Base-by-base conservation (phyloP, 1,284 basidiomycete species). In the Moesziomyces antarcticus region DNA sequence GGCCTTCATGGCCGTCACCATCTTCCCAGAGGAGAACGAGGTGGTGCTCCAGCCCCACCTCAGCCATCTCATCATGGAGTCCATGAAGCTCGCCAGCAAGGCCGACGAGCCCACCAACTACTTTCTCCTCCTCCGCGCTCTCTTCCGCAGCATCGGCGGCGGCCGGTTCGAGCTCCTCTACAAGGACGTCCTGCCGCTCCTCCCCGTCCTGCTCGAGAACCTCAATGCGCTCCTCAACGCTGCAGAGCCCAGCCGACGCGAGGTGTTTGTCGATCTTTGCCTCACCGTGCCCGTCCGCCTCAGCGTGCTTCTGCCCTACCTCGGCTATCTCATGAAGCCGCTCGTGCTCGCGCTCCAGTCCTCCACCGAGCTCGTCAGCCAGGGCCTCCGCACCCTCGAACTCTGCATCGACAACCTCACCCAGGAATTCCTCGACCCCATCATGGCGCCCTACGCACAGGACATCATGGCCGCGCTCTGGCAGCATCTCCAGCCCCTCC, bases 401-500 rank as follows among this genome's bases (percentile, higher is more conserved):
- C 88, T 99, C n/a, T 99, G 96, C 85, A 97, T 99, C 83, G 97
- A 99, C 87, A 99, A 99, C 82, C 88, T 99, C 24, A 98, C 95
- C 0, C 94, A 95, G 20, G 97, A 99, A 84, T 99, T 99, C 87
- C 88, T 99, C 27, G 97, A 99, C 80, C 97, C 97, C 0, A 97
- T 95, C 2, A 90, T 99, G 82, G 93, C 91, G 68, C 94, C 93
- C 13, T 82, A 83, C 60, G 72, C 77, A 24, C 72, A 94, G 47
- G 95, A 99, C 73, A 88, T 99, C 65, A 98, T 97, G 93, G 91
- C 92, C 68, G 96, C 95, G 0, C 87, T 84, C 25, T 82, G 81
- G 82, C 73, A 73, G 59, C 82, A 83, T 40, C 87, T 99, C 45
- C 93, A 92, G 82, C 97, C 97, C 0, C 86, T 94, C 14, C 97